Base-by-base conservation (phyloP, 805 yeast species). In the Metschnikowia continentalis region DNA sequence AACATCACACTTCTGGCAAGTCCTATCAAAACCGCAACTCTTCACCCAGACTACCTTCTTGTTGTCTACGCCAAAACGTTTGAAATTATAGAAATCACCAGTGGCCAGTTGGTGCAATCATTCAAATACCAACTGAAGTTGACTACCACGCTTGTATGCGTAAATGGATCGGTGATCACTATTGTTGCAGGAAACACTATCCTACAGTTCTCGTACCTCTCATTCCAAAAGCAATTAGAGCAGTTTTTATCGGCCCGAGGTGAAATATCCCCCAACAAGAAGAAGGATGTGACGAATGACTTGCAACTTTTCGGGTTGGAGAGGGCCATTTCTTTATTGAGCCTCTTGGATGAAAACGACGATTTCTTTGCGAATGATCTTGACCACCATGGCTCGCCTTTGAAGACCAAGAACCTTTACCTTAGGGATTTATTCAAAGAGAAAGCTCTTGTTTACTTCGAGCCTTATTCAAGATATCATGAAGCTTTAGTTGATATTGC, bases 401-500 rank as follows among this genome's bases (percentile, higher is more conserved):
- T 57, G 23, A 68, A 68, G 52, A 58, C 56, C 35, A 72, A 72
- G 50, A 68, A 61, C 41, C 62, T 73, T 8, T 57, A 55, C 26
- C 54, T 74, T 32, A 56, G 78, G n/a, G 68, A 69, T 19, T 56
- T 73, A n/a, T 63, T 67, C 53, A 66, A 63, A 42, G 61, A 62
- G 30, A 73, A 67, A 50, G 74, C 71, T 2, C 49, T 56, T 3
- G 49, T 69, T 0, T 55, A 68, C 14, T 74, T 74, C 52, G 71
- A 67, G 35, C 53, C 61, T 14, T 71, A 68, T 51, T 54, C 62
- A 3, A 68, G 63, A 48, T 74, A 62, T 55, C 74, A 69, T 44
- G 76, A 72, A 53, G 56, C 77, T 0, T 57, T 74, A 35, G 74
- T 71, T 1, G 75, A 66, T 2, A 67, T 73, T 15, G 63, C 73